These are phyloP conservation scores for Mucor lusitanicus DNA, from an alignment of 371 early-diverging fungal species.

Conservation along the genomic window DNA sequence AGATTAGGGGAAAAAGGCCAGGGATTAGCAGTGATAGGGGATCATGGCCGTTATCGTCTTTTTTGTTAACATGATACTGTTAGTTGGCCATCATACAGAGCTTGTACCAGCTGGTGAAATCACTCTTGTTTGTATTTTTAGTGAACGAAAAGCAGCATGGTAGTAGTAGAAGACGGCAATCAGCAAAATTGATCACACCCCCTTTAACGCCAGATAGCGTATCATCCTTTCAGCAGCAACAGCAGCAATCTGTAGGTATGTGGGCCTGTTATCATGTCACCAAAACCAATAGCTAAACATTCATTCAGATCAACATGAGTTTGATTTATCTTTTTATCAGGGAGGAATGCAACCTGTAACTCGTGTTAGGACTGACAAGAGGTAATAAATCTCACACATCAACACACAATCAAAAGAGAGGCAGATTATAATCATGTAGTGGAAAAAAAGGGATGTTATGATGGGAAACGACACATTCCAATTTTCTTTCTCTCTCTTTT, in stretches of 20 bases:
- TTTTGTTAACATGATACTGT: neutral
- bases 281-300: neutral
- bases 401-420: neutral
- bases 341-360: constrained; percentile 9
- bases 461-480: constrained; percentile 3
- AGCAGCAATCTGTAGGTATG: neutral
- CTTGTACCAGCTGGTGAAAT: constrained; percentile 10
- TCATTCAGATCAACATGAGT: neutral
- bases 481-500: constrained; percentile 2
- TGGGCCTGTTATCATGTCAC: neutral
- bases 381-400: neutral
- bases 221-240: neutral
- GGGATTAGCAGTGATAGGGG: neutral
- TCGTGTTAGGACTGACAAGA: neutral
- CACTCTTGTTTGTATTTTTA: constrained; percentile 4
- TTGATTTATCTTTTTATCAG: constrained; percentile 6
- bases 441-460: constrained; percentile 3
- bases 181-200: constrained; percentile 5
- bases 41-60: neutral
- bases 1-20: neutral
- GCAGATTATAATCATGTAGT: neutral
- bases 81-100: constrained; percentile 2
- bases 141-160: neutral
- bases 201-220: constrained; percentile 5
- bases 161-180: neutral